Conservation (phyloP, 345 rosid species). For the Microcos paniculata region DNA sequence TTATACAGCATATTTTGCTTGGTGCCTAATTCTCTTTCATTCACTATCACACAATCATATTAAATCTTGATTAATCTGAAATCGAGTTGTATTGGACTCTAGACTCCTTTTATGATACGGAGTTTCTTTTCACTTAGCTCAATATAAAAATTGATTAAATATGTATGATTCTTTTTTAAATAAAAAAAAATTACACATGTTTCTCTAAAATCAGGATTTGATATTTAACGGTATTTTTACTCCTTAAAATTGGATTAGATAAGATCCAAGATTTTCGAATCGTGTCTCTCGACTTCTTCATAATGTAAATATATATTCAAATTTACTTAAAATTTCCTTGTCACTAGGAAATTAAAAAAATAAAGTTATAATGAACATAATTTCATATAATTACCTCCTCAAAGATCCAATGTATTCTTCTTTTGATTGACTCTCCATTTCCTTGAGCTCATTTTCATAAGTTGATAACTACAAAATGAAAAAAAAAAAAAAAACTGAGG, state of each 20-base stretch:
- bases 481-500: not conserved
- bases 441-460: constrained; percentile 63
- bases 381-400: constrained; percentile 52
- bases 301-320: not conserved
- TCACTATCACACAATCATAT: too few relatives aligned
- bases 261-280: not conserved
- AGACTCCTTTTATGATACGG: too few relatives aligned
- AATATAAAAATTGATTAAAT: too few relatives aligned
- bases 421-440: constrained; percentile 77
- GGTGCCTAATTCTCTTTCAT: too few relatives aligned
- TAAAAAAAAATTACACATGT: too few relatives aligned
- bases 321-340: not conserved
- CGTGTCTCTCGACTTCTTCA: not conserved
- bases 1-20: too few relatives aligned
- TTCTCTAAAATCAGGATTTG: not conserved
- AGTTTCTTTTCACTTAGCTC: too few relatives aligned
- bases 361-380: too few relatives aligned
- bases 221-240: not conserved
- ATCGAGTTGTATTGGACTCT: too few relatives aligned
- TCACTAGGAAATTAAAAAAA: not conserved
- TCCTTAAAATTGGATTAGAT: not conserved
- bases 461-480: constrained; percentile 34
- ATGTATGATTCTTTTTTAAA: too few relatives aligned
- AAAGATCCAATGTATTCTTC: constrained; percentile 89
- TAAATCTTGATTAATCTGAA: too few relatives aligned